These are phyloP conservation scores for Melaleuca alternifolia DNA, from an alignment of 345 rosid genomes.

Conservation along the genomic window DNA sequence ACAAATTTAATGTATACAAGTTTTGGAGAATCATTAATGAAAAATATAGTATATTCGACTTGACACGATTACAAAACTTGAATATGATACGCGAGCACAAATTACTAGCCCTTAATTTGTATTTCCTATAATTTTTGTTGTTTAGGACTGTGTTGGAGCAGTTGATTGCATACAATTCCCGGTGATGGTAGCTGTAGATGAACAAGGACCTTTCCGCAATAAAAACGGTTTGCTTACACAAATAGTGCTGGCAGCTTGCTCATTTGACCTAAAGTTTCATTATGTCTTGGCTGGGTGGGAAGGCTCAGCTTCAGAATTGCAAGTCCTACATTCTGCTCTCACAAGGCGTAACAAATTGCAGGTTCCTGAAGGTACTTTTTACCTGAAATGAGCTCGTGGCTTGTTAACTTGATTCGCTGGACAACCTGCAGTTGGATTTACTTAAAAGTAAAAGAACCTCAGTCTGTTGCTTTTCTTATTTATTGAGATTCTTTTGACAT, in stretches of 20 bases:
- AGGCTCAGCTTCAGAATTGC: conserved; percentile 81
- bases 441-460: neutral
- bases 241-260: conserved; percentile 67
- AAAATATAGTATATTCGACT: neutral
- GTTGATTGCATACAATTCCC: conserved; percentile 81
- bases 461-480: neutral
- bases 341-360: conserved; percentile 55
- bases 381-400: neutral
- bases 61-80: neutral
- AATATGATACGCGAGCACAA: neutral
- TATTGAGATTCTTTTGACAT: neutral
- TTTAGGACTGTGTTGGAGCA: conserved; percentile 73
- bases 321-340: conserved; percentile 68
- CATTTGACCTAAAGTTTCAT: conserved; percentile 74
- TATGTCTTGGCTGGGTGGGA: conserved; percentile 98
- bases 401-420: neutral
- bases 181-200: conserved; percentile 84
- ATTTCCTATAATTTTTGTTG: neutral
- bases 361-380: conserved; percentile 60
- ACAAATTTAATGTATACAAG: neutral
- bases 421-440: neutral
- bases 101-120: neutral
- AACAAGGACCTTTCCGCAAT: conserved; percentile 87
- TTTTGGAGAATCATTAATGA: neutral
- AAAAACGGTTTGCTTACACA: conserved; percentile 69